Conservation (phyloP, 768 basidiomycete genomes). For the Termitomyces sp. region DNA sequence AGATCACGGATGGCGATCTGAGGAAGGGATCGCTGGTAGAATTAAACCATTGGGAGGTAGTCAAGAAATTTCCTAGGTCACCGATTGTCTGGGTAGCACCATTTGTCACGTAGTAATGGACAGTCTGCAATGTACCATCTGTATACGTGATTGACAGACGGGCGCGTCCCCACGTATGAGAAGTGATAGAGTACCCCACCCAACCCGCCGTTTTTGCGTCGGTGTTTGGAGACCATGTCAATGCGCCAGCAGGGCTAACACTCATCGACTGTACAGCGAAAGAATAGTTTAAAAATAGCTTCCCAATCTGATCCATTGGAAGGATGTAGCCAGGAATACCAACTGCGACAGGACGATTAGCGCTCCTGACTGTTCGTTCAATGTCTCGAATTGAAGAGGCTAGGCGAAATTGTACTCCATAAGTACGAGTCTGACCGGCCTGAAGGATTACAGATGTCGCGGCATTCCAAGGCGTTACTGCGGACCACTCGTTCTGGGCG, state of each 20-base stretch:
- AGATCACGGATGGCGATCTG: slow-evolving; percentile 47
- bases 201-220: slow-evolving; percentile 36
- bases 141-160: slow-evolving; percentile 42
- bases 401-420: slow-evolving; percentile 47
- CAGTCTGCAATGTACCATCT: slow-evolving; percentile 46
- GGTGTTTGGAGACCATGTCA: slow-evolving; percentile 37
- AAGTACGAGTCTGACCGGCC: slow-evolving; percentile 43
- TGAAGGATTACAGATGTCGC: slow-evolving; percentile 41
- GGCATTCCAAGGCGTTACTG: slow-evolving; percentile 48
- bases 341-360: slow-evolving; percentile 41
- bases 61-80: slow-evolving; percentile 49
- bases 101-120: slow-evolving; percentile 47
- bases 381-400: slow-evolving; percentile 44
- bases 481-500: slow-evolving; percentile 48
- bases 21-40: slow-evolving; percentile 44
- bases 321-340: slow-evolving; percentile 51
- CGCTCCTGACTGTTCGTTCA: slow-evolving; percentile 35
- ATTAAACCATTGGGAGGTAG: slow-evolving; percentile 49
- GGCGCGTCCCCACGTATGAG: slow-evolving; percentile 40
- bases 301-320: slow-evolving; percentile 40
- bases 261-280: slow-evolving; percentile 34
- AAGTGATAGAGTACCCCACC: slow-evolving; percentile 43
- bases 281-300: slow-evolving; percentile 43
- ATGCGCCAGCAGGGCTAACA: slow-evolving; percentile 39
- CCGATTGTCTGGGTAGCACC: slow-evolving; percentile 36